Evolutionary conservation across 1,284 basidiomycete genomes (phyloP).

Genomic region (Xerocomus minutiporus): DNA sequence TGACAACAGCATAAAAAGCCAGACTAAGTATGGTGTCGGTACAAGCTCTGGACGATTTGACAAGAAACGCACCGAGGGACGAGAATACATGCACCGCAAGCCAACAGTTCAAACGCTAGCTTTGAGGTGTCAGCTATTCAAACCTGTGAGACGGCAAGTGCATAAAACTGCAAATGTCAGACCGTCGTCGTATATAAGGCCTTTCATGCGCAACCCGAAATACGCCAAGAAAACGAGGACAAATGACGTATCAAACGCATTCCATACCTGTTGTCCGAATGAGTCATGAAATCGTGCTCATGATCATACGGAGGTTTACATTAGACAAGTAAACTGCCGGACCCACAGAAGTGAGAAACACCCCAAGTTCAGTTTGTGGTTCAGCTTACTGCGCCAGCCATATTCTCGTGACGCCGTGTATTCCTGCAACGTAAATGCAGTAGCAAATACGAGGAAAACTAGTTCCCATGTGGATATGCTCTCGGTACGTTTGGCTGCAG

Average conservation of each 20-base stretch:
- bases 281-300: neutral
- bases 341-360: slow-evolving; percentile 6
- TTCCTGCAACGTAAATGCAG: slow-evolving; percentile 76
- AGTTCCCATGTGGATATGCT: slow-evolving; percentile 59
- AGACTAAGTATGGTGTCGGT: slow-evolving; percentile 40
- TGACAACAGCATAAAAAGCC: slow-evolving; percentile 81
- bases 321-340: slow-evolving; percentile 77
- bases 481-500: slow-evolving; percentile 52
- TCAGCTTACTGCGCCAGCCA: slow-evolving; percentile 74
- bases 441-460: slow-evolving; percentile 69
- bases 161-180: neutral
- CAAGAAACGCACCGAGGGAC: slow-evolving; percentile 60
- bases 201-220: slow-evolving; percentile 61
- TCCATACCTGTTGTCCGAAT: slow-evolving; percentile 63
- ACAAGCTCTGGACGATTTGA: neutral
- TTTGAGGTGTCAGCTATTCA: slow-evolving; percentile 52
- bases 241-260: slow-evolving; percentile 80
- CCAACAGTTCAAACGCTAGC: slow-evolving; percentile 76
- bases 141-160: slow-evolving; percentile 9
- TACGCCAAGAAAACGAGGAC: slow-evolving; percentile 71
- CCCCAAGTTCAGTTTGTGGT: neutral
- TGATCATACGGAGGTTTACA: slow-evolving; percentile 37
- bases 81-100: slow-evolving; percentile 82
- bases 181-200: slow-evolving; percentile 57
- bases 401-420: slow-evolving; percentile 78